Base-by-base conservation (phyloP, 106 monocot species). In the Gastrodia elata region DNA sequence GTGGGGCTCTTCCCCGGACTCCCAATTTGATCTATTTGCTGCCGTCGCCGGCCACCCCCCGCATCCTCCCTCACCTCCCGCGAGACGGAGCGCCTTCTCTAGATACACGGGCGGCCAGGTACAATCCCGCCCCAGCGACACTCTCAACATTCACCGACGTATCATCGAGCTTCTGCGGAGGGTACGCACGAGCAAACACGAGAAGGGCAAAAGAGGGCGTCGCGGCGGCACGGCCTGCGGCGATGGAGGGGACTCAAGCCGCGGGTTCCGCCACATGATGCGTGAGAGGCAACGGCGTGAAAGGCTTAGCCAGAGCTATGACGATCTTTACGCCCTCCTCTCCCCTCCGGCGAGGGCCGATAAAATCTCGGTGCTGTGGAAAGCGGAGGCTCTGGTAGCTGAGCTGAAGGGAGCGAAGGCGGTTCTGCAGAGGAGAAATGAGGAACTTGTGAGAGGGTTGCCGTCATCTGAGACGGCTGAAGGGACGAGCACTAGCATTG, bases 211-310 rank as follows among this genome's bases (percentile, higher is more conserved):
- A 32, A 9, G 44, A 35, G 32, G 39, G 8, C 25, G 33, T 30
- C 5, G 64, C 8, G 41, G 35, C 13, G 33, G 87, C 73, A 30
- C 75, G n/a, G 79, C 80, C 5, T 0, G 69, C 9, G n/a, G 34
- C 18, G 30, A 8, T 22, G 15, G 64, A 8, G 55, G 27, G 8
- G 34, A 43, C 40, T 14, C 38, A 24, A 84, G 87, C 75, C 64
- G 80, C 33, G 79, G 83, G 27, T 86, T 90, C 70, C 75, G 78
- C 36, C 93, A 94, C 67, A 90, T 88, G 90, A 94, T 86, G 90
- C 76, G 84, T 39, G 93, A 94, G 83, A 52, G 90, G 72, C 74
- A 68, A 22, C 28, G 93, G 68, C 75, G 93, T 71, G 93, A 90
- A 84, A 80, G 85, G 67, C 78, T 90, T 14, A 88, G 90, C 77